Base-by-base conservation (phyloP, 1,139 yeast species). In the Diutina siamensis region DNA sequence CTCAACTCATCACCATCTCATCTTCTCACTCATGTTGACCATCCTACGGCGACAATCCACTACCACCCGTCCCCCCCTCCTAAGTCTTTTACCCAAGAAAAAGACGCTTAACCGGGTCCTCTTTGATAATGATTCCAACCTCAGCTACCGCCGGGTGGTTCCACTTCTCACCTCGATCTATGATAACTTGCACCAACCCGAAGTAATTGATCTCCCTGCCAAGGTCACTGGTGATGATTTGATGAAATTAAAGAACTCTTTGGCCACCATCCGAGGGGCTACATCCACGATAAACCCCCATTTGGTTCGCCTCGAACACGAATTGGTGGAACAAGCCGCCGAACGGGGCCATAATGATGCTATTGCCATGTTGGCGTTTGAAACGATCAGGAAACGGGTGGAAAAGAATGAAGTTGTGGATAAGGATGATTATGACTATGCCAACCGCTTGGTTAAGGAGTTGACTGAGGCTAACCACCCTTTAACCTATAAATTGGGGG, bases 281-380 rank as follows among this genome's bases (percentile, higher is more conserved):
- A 77, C 92, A 1, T 78, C 78, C 50, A 65, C 80, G 1, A 68
- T 75, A 17, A 78, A 83, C 53, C 71, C 58, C 46, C 64, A 78
- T 53, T 59, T 83, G 44, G 65, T 82, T 2, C 73, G 63, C 9
- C 61, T 87, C 25, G 95, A 87, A 57, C 75, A 80, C 51, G 81
- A 77, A 51, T 61, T 87, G 40, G 74, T 87, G 10, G 94, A 86
- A 53, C 74, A 74, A 48, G 88, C 95, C 8, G 95, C 95, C 0
- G 94, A 85, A 55, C 55, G 78, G 55, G 96, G 96, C 1, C 76
- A 83, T 55, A 75, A 79, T 51, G 87, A 87, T 60, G 95, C 96
- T 1, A 77, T 88, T 25, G 68, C 92, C 1, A 65, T 85, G 15
- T 61, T 88, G 20, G 76, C 87, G 36, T 87, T 72, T 64, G 83